phyloP scores from a whole-genome alignment of 768 basidiomycete genomes.

The Kwoniella pini region DNA sequence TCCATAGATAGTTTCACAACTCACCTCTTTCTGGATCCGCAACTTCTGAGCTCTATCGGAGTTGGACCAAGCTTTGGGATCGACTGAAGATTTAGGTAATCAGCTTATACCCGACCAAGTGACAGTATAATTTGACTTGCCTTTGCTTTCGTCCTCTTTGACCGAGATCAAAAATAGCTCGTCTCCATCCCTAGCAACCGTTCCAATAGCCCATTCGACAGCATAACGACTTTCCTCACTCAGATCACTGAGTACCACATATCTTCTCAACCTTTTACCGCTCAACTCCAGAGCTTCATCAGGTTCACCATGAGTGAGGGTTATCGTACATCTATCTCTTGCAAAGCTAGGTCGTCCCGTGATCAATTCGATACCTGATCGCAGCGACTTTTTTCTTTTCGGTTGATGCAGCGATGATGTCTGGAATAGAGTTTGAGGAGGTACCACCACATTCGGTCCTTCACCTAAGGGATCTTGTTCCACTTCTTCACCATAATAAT shows the following conservation, averaged over 20 bases:
- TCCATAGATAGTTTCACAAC: constrained; percentile 21
- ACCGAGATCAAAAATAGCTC: constrained; percentile 85
- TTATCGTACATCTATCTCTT: constrained; percentile 88
- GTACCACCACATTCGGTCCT: constrained; percentile 57
- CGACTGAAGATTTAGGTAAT: constrained; percentile 65
- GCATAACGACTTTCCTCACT: constrained; percentile 93
- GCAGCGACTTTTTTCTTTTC: constrained; percentile 27
- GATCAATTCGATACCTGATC: constrained; percentile 55
- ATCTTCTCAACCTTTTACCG: constrained; percentile 65
- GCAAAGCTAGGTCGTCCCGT: constrained; percentile 83
- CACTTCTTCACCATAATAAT: constrained; percentile 57
- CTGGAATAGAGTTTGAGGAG: constrained; percentile 45
- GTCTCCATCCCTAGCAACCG: constrained; percentile 91
- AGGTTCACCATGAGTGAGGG: constrained; percentile 82
- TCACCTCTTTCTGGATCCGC: constrained; percentile 86
- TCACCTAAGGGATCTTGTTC: constrained; percentile 84
- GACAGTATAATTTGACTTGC: constrained; percentile 57
- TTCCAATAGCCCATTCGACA: constrained; percentile 97
- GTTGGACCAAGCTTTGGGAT: constrained; percentile 63
- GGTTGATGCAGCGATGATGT: constrained; percentile 25
- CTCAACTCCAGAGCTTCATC: constrained; percentile 60
- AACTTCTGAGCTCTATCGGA: constrained; percentile 74
- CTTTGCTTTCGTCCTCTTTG: constrained; percentile 86
- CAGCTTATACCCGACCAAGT: constrained; percentile 51
- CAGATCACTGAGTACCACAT: constrained; percentile 90